phyloP scores from a whole-genome alignment of 306 rosid genomes.

The Cicer yamashitae region DNA sequence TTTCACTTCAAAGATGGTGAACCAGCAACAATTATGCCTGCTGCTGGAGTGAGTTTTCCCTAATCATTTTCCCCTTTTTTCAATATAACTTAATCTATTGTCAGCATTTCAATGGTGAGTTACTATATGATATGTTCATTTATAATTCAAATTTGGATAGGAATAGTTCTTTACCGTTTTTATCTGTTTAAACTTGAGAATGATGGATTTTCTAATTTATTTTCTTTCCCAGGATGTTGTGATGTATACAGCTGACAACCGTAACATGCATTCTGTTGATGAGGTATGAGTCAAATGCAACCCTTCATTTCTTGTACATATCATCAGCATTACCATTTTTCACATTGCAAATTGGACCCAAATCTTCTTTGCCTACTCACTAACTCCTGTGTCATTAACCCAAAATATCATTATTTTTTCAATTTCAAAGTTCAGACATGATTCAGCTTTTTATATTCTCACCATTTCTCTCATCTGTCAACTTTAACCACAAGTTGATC shows the following conservation, averaged over 20 bases:
- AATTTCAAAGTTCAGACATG: constrained; percentile 3
- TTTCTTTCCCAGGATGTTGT: constrained; percentile 70
- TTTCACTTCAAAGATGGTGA: constrained; percentile 88
- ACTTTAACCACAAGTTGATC: background rate
- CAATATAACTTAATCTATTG: constrained; percentile 4
- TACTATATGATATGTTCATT: constrained; percentile 15
- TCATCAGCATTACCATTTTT: constrained; percentile 18
- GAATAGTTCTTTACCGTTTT: constrained; percentile 19
- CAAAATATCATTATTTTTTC: background rate
- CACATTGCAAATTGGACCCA: background rate
- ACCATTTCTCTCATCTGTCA: background rate
- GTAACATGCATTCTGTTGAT: constrained; percentile 84
- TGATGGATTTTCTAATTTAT: constrained; percentile 3
- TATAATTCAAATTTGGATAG: constrained; percentile 9
- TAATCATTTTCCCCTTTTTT: background rate
- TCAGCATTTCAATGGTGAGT: background rate
- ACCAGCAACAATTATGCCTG: constrained; percentile 66
- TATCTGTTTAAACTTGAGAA: constrained; percentile 9
- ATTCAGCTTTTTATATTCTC: constrained; percentile 24
- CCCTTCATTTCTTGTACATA: constrained; percentile 1
- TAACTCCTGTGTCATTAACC: background rate
- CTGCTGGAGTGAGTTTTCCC: constrained; percentile 73
- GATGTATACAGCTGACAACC: constrained; percentile 81
- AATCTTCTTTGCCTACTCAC: constrained; percentile 12
- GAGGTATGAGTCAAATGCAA: constrained; percentile 62